phyloP scores from a whole-genome alignment of 306 rosid genomes.

The Potentilla sterilis region DNA sequence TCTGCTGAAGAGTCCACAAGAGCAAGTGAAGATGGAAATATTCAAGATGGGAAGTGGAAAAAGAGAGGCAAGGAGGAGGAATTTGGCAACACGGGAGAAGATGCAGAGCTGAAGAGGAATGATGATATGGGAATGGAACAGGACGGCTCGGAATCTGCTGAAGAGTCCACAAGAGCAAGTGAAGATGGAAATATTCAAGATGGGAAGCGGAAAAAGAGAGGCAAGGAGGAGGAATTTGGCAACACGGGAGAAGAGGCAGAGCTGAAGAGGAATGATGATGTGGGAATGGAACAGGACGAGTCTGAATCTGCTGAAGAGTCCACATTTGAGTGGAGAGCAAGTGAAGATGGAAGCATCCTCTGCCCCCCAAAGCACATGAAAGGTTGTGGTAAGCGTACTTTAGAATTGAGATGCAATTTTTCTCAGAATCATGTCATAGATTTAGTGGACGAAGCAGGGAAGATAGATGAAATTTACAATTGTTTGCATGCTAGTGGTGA shows the following conservation, averaged over 20 bases:
- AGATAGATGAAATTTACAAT: slow-evolving; percentile 33
- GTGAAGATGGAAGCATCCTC: slow-evolving; percentile 62
- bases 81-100: too few relatives aligned
- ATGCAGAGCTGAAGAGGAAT: too few relatives aligned
- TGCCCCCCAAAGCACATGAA: slow-evolving; percentile 49
- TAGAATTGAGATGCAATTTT: slow-evolving; percentile 57
- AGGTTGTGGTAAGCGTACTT: slow-evolving; percentile 48
- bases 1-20: too few relatives aligned
- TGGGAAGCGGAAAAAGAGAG: neutral
- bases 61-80: neutral
- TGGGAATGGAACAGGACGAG: neutral
- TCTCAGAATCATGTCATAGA: slow-evolving; percentile 35
- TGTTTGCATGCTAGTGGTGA: slow-evolving; percentile 20
- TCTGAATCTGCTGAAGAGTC: neutral
- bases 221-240: neutral
- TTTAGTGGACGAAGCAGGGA: slow-evolving; percentile 55
- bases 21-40: too few relatives aligned
- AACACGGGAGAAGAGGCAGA: neutral
- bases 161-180: too few relatives aligned
- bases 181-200: neutral
- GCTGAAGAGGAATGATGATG: neutral
- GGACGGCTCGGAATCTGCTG: too few relatives aligned
- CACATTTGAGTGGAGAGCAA: slow-evolving; percentile 50
- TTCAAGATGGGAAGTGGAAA: slow-evolving; percentile 47
- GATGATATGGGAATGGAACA: too few relatives aligned